Conservation (phyloP, 345 rosid species). For the Triadica sebifera region DNA sequence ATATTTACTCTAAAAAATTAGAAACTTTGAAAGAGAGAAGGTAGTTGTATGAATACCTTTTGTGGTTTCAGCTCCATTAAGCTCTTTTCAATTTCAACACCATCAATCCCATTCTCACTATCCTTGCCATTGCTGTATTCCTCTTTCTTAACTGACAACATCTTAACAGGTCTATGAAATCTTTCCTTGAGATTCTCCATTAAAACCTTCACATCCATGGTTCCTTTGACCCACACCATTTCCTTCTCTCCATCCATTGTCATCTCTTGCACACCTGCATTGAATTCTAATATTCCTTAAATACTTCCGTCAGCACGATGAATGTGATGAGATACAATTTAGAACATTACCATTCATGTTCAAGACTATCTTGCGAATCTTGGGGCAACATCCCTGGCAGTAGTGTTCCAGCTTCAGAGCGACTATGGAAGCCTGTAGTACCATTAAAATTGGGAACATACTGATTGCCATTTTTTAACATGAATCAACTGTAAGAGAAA, state of each 20-base stretch:
- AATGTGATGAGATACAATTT: background rate
- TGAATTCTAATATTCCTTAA: background rate
- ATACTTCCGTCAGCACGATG: background rate
- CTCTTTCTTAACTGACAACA: slow-evolving; percentile 61
- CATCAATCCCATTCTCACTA: slow-evolving; percentile 13
- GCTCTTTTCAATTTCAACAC: slow-evolving; percentile 11
- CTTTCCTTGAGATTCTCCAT: slow-evolving; percentile 42
- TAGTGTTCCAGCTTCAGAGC: slow-evolving; percentile 54
- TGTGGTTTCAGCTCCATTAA: slow-evolving; percentile 32
- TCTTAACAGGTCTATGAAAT: slow-evolving; percentile 50
- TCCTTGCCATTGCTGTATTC: slow-evolving; percentile 25
- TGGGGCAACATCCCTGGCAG: slow-evolving; percentile 70
- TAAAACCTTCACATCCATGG: slow-evolving; percentile 60
- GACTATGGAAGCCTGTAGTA: slow-evolving; percentile 44
- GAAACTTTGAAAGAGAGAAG: background rate
- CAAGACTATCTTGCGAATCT: slow-evolving; percentile 44
- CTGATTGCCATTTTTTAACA: background rate
- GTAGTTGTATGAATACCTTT: no score
- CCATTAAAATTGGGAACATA: background rate
- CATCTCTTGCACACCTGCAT: slow-evolving; percentile 51
- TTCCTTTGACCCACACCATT: slow-evolving; percentile 59
- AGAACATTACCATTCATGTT: slow-evolving; percentile 52
- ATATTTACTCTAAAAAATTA: background rate
- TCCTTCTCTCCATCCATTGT: slow-evolving; percentile 53
- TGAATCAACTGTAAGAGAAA: background rate